Conservation (phyloP, 306 rosid species). For the Prunus salicina region DNA sequence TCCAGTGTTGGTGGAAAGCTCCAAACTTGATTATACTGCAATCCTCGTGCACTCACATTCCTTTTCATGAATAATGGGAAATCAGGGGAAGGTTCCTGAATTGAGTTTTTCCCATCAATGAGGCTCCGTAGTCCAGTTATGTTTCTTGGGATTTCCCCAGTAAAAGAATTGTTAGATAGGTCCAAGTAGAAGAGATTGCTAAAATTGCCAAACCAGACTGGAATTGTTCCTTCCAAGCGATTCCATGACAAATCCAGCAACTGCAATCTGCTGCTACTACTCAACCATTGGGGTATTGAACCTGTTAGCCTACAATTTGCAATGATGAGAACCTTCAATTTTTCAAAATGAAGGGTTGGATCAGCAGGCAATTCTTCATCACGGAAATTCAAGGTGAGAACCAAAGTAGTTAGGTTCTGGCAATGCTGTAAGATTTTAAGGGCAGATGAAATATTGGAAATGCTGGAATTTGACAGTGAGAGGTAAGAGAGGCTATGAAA, state of each 20-base stretch:
- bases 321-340: slow-evolving; percentile 37
- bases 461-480: slow-evolving; percentile 43
- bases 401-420: slow-evolving; percentile 45
- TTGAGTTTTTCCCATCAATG: slow-evolving; percentile 14
- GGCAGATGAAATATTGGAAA: slow-evolving; percentile 35
- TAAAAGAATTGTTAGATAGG: slow-evolving; percentile 53
- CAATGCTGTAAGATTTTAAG: slow-evolving; percentile 40
- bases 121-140: slow-evolving; percentile 33
- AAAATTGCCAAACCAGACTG: slow-evolving; percentile 44
- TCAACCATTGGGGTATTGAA: slow-evolving; percentile 48
- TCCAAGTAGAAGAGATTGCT: slow-evolving; percentile 48
- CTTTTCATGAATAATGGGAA: slow-evolving; percentile 45
- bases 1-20: slow-evolving; percentile 52
- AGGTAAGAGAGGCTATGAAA: slow-evolving; percentile 37
- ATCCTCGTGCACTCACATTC: slow-evolving; percentile 32
- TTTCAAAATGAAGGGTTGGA: slow-evolving; percentile 30
- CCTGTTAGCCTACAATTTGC: slow-evolving; percentile 51
- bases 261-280: slow-evolving; percentile 32
- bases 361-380: slow-evolving; percentile 41
- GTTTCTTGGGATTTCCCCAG: slow-evolving; percentile 39
- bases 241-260: slow-evolving; percentile 59
- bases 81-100: slow-evolving; percentile 31
- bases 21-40: slow-evolving; percentile 46
- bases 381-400: slow-evolving; percentile 44
- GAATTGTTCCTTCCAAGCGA: slow-evolving; percentile 36